phyloP scores from a whole-genome alignment of 805 yeast genomes.

The Ogataea zsoltii region DNA sequence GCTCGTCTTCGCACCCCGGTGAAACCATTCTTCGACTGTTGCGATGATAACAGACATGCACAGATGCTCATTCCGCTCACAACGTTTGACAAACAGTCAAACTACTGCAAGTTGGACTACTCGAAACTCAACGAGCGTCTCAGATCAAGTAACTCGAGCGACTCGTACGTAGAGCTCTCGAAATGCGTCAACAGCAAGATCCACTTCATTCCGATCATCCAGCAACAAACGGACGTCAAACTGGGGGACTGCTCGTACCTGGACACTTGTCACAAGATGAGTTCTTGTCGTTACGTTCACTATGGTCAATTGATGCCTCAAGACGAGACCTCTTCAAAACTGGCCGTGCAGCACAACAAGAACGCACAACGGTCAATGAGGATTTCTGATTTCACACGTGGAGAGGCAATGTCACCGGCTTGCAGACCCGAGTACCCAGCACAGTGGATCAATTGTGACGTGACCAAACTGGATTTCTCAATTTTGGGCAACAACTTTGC shows the following conservation, averaged over 20 bases:
- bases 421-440: slow-evolving; percentile 41
- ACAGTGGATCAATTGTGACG: slow-evolving; percentile 89
- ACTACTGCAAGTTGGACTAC: slow-evolving; percentile 31
- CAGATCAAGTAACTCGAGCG: slow-evolving; percentile 8
- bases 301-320: slow-evolving; percentile 56
- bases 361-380: slow-evolving; percentile 20
- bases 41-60: slow-evolving; percentile 44
- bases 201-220: slow-evolving; percentile 57
- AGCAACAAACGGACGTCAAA: slow-evolving; percentile 61
- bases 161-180: slow-evolving; percentile 23
- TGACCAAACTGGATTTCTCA: slow-evolving; percentile 67
- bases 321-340: slow-evolving; percentile 14
- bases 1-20: slow-evolving; percentile 39
- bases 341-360: slow-evolving; percentile 22
- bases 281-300: slow-evolving; percentile 78
- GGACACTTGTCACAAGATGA: slow-evolving; percentile 89
- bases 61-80: slow-evolving; percentile 24
- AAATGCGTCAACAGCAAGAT: slow-evolving; percentile 39
- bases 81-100: slow-evolving; percentile 26
- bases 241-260: slow-evolving; percentile 92
- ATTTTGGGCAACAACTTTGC: slow-evolving; percentile 74
- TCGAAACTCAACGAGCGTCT: slow-evolving; percentile 25
- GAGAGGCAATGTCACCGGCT: slow-evolving; percentile 40
- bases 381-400: slow-evolving; percentile 46
- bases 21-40: slow-evolving; percentile 51